Percentiles rank a stretch among this genome's conserved stretches.
phyloP scores from a whole-genome alignment of 192 early-diverging fungal species.

The Gryganskiella cystojenkinii region DNA sequence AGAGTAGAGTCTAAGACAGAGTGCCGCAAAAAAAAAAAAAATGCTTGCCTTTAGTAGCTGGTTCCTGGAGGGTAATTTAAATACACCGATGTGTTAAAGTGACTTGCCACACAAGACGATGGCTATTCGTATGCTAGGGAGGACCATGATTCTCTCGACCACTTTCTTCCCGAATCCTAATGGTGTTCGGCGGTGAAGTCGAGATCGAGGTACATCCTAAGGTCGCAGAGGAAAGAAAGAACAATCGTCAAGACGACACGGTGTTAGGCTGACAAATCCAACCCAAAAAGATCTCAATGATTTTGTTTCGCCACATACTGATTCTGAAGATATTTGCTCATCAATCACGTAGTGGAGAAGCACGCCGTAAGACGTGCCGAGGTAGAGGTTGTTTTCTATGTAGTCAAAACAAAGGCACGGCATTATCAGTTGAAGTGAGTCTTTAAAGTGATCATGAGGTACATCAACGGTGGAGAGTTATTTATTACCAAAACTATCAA shows the following conservation, averaged over 20 bases:
- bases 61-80: no score
- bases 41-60: no score
- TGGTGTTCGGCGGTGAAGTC: slow-evolving; percentile 56
- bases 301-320: slow-evolving; percentile 50
- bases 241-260: no score
- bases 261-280: no score
- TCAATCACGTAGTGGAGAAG: slow-evolving; percentile 75
- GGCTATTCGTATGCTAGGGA: slow-evolving; percentile 71
- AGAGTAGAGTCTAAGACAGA: slow-evolving; percentile 68
- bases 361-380: slow-evolving; percentile 81
- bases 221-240: background rate
- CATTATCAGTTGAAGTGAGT: no score
- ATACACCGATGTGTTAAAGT: background rate
- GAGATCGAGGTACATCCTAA: slow-evolving; percentile 47
- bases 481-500: slow-evolving; percentile 50
- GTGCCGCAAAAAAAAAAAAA: no score
- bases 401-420: background rate
- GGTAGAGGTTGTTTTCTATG: slow-evolving; percentile 76
- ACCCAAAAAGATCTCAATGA: background rate
- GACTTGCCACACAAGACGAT: slow-evolving; percentile 74
- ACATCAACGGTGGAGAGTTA: no score
- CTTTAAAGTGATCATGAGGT: no score
- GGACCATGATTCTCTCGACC: slow-evolving; percentile 69
- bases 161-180: slow-evolving; percentile 70
- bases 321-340: slow-evolving; percentile 49